A percentile compares a stretch with the other conserved stretches of the same genome.
Evolutionary conservation across 176 grass and related monocot species (phyloP).

Genomic region (Triticum urartu): DNA sequence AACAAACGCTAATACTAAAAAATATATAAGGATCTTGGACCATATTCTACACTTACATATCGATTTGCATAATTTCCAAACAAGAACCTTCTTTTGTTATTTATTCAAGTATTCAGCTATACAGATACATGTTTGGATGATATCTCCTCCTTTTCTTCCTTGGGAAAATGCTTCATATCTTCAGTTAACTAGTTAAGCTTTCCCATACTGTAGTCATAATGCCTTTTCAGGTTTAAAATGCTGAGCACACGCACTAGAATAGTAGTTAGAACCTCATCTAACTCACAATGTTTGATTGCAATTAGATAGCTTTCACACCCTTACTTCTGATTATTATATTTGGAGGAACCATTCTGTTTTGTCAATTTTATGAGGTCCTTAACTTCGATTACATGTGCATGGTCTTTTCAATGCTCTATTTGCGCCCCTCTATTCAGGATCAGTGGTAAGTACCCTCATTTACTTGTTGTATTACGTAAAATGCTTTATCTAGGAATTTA

Average conservation of each 20-base stretch:
- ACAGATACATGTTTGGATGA: not conserved
- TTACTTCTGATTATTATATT: not conserved
- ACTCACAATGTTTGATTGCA: constrained; percentile 3
- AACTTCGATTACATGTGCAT: constrained; percentile 90
- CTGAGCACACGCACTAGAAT: not conserved
- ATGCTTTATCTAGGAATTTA: not conserved
- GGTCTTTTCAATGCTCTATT: constrained; percentile 96
- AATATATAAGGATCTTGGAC: constrained; percentile 17
- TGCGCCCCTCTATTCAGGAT: constrained; percentile 91
- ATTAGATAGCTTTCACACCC: not conserved
- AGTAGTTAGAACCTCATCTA: not conserved
- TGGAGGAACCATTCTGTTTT: constrained; percentile 1
- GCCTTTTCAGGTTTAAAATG: constrained; percentile 2
- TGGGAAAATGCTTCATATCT: constrained; percentile 10
- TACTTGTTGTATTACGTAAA: constrained; percentile 20
- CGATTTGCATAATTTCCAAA: not conserved
- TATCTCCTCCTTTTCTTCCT: constrained; percentile 2
- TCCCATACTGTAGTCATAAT: constrained; percentile 6
- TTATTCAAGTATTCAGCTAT: not conserved
- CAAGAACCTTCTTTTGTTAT: not conserved
- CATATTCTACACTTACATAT: not conserved
- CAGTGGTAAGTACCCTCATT: constrained; percentile 56
- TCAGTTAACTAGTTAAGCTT: constrained; percentile 5
- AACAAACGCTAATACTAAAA: not conserved
- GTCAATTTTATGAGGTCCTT: constrained; percentile 55